These are phyloP conservation scores for Monilinia polystroma DNA, from an alignment of 2,329 filamentous ascomycete species.

Conservation along the genomic window DNA sequence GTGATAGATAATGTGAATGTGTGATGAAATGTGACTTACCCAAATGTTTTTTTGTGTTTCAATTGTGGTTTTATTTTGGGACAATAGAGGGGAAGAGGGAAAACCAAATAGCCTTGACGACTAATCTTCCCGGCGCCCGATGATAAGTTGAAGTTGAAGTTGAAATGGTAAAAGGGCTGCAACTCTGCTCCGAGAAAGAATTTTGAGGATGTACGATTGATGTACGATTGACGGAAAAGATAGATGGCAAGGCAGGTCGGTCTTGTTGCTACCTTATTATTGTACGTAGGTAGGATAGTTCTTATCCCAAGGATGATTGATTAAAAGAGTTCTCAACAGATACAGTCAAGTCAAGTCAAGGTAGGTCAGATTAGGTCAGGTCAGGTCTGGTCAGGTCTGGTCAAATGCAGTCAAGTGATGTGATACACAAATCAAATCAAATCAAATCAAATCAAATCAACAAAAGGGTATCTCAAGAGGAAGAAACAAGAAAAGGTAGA, in stretches of 20 bases:
- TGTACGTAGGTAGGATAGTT: too few relatives aligned
- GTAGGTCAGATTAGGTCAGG: too few relatives aligned
- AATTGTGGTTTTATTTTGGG: not conserved
- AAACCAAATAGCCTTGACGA: not conserved
- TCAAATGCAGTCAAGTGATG: not conserved
- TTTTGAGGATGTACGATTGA: not conserved
- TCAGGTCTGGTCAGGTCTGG: not conserved
- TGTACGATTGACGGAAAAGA: too few relatives aligned
- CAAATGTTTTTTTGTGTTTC: not conserved
- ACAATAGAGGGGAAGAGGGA: not conserved
- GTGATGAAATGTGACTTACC: not conserved
- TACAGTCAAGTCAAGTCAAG: too few relatives aligned
- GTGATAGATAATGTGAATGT: not conserved
- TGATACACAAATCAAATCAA: not conserved
- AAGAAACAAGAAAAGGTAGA: not conserved
- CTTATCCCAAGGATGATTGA: too few relatives aligned
- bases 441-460: not conserved
- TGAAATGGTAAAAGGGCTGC: too few relatives aligned
- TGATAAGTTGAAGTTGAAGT: not conserved
- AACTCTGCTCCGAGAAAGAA: too few relatives aligned
- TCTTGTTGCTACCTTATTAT: too few relatives aligned
- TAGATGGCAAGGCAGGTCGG: too few relatives aligned
- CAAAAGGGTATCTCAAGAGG: slow-evolving; percentile 16
- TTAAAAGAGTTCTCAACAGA: not conserved
- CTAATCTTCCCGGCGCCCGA: not conserved